A percentile compares a stretch with the other conserved stretches of the same genome.
Conservation (phyloP, 2,329 filamentous ascomycete genomes). For the Metarhizium brunneum region DNA sequence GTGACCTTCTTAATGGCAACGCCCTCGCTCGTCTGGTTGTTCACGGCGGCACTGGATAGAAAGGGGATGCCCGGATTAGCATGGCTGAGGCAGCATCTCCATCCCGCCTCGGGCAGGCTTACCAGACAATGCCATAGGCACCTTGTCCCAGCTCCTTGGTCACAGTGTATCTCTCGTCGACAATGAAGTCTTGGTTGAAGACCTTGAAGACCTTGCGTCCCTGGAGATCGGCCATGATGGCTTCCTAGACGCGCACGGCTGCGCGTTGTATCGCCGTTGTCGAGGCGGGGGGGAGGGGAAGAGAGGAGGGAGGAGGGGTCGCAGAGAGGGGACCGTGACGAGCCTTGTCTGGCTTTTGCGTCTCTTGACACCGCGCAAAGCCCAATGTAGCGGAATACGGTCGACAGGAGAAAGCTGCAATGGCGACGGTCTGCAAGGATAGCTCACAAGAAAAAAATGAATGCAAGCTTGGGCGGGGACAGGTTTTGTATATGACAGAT, state of each 20-base stretch:
- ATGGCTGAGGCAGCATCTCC: too few relatives aligned
- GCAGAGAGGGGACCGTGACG: background rate
- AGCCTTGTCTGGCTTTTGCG: background rate
- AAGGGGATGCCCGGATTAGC: background rate
- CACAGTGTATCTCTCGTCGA: constrained; percentile 96
- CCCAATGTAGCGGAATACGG: background rate
- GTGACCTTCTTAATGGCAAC: constrained; percentile 99
- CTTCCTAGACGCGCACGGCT: background rate
- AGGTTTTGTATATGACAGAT: constrained; percentile 1
- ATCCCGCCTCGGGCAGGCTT: constrained; percentile 19
- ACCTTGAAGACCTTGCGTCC: constrained; percentile 93
- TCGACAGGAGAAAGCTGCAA: background rate
- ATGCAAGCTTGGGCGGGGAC: constrained; percentile 1
- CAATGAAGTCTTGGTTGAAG: constrained; percentile 98
- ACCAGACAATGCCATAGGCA: constrained; percentile 98
- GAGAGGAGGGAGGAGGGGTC: background rate
- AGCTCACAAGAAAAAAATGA: background rate
- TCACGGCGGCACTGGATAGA: constrained; percentile 71
- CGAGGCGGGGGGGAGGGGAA: background rate
- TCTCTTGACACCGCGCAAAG: background rate
- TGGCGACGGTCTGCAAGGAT: background rate
- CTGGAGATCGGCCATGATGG: constrained; percentile 31
- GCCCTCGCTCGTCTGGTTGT: constrained; percentile 81
- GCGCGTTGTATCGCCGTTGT: background rate
- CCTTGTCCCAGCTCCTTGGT: constrained; percentile 98